Conservation (phyloP, 2,329 filamentous ascomycete genomes). For the Rhytidhysteron rufulum region DNA sequence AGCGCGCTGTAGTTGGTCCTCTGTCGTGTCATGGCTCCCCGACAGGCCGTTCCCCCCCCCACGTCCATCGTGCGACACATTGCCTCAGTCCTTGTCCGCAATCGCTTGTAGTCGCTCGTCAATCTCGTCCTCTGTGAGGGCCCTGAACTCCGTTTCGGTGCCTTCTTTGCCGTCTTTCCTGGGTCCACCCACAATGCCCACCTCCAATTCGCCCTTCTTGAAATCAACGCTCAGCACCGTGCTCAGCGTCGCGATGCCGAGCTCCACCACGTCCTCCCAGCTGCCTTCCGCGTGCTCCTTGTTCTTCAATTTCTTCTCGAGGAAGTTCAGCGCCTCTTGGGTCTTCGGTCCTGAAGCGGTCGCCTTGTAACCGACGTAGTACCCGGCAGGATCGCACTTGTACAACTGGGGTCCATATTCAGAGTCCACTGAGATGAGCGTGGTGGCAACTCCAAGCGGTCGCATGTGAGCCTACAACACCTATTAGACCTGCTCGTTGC, state of each 20-base stretch:
- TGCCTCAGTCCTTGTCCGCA: conserved; percentile 87
- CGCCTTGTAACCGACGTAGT: conserved; percentile 98
- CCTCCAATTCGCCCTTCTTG: conserved; percentile 98
- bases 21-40: neutral
- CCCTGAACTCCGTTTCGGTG: conserved; percentile 74
- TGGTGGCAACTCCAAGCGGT: conserved; percentile 91
- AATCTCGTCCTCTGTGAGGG: conserved; percentile 94
- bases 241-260: conserved; percentile 92
- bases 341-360: conserved; percentile 97
- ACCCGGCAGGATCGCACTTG: conserved; percentile 97
- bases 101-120: conserved; percentile 97
- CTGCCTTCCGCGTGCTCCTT: conserved; percentile 88
- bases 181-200: conserved; percentile 92
- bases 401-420: conserved; percentile 92
- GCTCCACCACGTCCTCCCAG: conserved; percentile 97
- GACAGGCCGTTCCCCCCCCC: neutral
- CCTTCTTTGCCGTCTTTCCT: conserved; percentile 78
- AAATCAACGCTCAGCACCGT: conserved; percentile 98
- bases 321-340: conserved; percentile 95
- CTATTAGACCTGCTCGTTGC: conserved; percentile 24
- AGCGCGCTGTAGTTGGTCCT: conserved; percentile 4
- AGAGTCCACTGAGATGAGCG: conserved; percentile 87
- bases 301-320: conserved; percentile 99
- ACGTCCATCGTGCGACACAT: neutral
- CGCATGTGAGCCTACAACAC: conserved; percentile 82